Conservation (phyloP, 1,139 yeast species). For the Pichia inconspicua region DNA sequence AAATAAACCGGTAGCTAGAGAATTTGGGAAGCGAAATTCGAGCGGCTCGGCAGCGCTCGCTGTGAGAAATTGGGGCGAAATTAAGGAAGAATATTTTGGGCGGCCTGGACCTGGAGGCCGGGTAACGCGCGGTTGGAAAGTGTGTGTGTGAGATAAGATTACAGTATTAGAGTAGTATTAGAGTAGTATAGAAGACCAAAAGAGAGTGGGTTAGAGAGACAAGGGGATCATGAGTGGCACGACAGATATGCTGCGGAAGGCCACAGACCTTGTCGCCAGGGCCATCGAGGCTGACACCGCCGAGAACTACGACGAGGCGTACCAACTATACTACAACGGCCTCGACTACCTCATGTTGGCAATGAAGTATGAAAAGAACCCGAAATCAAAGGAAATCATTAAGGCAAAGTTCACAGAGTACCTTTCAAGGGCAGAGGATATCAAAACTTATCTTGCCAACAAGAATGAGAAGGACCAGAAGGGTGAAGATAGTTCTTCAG, state of each 20-base stretch:
- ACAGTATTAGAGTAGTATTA: too few species aligned
- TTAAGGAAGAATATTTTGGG: too few species aligned
- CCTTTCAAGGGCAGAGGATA: conserved; percentile 85
- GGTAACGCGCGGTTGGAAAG: too few species aligned
- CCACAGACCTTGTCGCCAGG: conserved; percentile 85
- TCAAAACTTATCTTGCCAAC: conserved; percentile 82
- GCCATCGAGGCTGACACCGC: conserved; percentile 95
- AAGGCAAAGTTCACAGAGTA: conserved; percentile 88
- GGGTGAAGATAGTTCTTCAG: conserved; percentile 45
- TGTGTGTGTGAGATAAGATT: too few species aligned
- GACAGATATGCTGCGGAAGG: conserved; percentile 78
- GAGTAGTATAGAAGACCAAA: too few species aligned
- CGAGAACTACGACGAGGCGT: conserved; percentile 88
- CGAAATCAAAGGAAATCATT: conserved; percentile 79
- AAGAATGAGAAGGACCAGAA: conserved; percentile 40
- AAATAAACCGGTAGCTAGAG: too few species aligned
- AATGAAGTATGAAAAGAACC: conserved; percentile 89
- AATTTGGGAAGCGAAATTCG: neutral
- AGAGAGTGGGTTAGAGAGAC: too few species aligned
- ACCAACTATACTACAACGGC: conserved; percentile 86
- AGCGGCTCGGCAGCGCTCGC: too few species aligned
- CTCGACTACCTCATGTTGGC: conserved; percentile 94
- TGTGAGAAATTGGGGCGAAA: too few species aligned
- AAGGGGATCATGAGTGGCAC: conserved; percentile 45
- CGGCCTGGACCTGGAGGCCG: too few species aligned